phyloP scores from a whole-genome alignment of 139 green algal genomes.

The Micractinium sp. region DNA sequence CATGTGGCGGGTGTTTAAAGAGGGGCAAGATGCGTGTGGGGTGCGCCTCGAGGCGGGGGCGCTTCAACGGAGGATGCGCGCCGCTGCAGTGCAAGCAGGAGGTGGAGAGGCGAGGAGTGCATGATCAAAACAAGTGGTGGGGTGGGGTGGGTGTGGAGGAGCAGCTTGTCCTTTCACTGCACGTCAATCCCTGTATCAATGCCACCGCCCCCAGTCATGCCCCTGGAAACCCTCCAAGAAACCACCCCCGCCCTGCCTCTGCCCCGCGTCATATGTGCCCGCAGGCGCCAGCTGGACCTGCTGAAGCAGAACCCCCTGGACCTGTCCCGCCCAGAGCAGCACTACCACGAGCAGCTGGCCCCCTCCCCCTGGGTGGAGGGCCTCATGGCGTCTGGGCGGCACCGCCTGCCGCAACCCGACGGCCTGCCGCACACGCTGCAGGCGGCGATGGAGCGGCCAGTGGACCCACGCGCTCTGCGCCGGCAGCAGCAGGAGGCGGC shows the following conservation, averaged over 20 bases:
- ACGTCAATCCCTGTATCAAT: no score
- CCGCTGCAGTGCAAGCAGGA: no score
- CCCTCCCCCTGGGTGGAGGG: constrained; percentile 15
- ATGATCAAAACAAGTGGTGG: no score
- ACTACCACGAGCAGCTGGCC: constrained; percentile 3
- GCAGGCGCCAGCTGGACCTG: constrained; percentile 3
- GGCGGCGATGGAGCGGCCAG: constrained; percentile 4
- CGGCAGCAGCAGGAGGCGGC: neutral
- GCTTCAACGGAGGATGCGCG: neutral
- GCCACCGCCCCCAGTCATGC: no score
- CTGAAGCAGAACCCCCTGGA: neutral
- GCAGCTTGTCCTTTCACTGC: neutral
- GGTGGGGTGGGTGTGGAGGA: neutral
- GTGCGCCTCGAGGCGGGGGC: neutral
- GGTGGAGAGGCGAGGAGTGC: no score
- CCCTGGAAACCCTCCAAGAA: neutral
- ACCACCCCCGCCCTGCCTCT: no score
- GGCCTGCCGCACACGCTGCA: constrained; percentile 9
- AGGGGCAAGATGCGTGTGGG: no score
- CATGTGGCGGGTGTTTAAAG: no score
- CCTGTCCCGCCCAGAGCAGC: constrained; percentile 1
- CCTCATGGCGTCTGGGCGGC: constrained; percentile 1
- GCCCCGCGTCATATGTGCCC: neutral
- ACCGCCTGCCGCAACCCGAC: neutral
- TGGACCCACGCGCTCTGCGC: constrained; percentile 15